Evolutionary conservation across 805 yeast genomes (phyloP).

Genomic region (Schwanniomyces vanrijiae): DNA sequence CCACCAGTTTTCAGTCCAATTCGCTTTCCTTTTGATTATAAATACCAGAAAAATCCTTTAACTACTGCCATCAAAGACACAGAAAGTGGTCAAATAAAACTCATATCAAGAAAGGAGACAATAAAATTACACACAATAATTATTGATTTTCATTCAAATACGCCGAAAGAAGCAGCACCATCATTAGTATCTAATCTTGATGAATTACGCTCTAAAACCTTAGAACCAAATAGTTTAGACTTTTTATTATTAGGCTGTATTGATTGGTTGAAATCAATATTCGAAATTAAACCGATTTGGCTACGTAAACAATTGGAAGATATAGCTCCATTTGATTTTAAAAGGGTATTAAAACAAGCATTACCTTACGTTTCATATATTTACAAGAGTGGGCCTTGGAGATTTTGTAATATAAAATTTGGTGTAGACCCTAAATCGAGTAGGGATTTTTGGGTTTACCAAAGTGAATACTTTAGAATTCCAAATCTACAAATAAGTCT

Average conservation of each 20-base stretch:
- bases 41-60: conserved; percentile 70
- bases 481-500: conserved; percentile 25
- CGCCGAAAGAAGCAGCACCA: conserved; percentile 51
- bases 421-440: conserved; percentile 77
- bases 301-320: conserved; percentile 68
- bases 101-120: conserved; percentile 44
- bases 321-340: conserved; percentile 48
- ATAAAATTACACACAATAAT: conserved; percentile 55
- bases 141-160: conserved; percentile 45
- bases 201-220: conserved; percentile 33
- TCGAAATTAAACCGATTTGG: conserved; percentile 81
- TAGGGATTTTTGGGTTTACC: conserved; percentile 58
- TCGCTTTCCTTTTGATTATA: conserved; percentile 74
- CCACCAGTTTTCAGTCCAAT: conserved; percentile 82
- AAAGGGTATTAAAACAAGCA: conserved; percentile 62
- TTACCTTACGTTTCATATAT: conserved; percentile 82
- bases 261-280: conserved; percentile 45
- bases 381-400: conserved; percentile 91
- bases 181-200: conserved; percentile 40
- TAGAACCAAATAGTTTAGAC: conserved; percentile 32
- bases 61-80: conserved; percentile 48
- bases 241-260: conserved; percentile 42
- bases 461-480: conserved; percentile 80
- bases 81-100: conserved; percentile 58
- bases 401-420: conserved; percentile 75